Evolutionary conservation across 176 grass and related monocot genomes (phyloP).

Genomic region (Bonia amplexicaulis): DNA sequence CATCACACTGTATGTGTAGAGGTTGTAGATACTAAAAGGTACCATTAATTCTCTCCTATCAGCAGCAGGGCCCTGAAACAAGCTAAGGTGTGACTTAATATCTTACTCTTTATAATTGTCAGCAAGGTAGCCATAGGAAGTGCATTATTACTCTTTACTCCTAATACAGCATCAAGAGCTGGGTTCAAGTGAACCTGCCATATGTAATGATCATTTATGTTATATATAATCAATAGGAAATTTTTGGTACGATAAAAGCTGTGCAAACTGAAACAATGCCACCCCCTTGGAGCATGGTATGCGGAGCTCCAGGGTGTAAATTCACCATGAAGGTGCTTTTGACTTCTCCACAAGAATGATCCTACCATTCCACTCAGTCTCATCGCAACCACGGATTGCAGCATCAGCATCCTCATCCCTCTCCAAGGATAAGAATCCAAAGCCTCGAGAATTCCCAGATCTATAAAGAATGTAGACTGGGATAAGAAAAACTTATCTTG

Average conservation of each 20-base stretch:
- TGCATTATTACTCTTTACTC: slow-evolving; percentile 53
- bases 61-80: slow-evolving; percentile 65
- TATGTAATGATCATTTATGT: slow-evolving; percentile 49
- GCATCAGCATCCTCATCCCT: slow-evolving; percentile 88
- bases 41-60: slow-evolving; percentile 44
- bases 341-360: slow-evolving; percentile 95
- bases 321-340: slow-evolving; percentile 58
- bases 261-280: slow-evolving; percentile 27
- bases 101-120: slow-evolving; percentile 43
- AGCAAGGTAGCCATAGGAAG: slow-evolving; percentile 32
- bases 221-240: slow-evolving; percentile 35
- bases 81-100: slow-evolving; percentile 43
- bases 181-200: slow-evolving; percentile 48
- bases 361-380: slow-evolving; percentile 78
- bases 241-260: slow-evolving; percentile 36
- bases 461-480: slow-evolving; percentile 34
- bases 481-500: slow-evolving; percentile 20
- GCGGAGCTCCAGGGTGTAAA: not conserved
- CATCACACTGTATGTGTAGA: slow-evolving; percentile 24
- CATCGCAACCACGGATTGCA: slow-evolving; percentile 77
- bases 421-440: slow-evolving; percentile 77
- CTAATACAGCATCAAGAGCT: slow-evolving; percentile 52
- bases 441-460: slow-evolving; percentile 78
- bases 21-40: slow-evolving; percentile 45
- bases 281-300: not conserved